Conservation (phyloP, 1,284 basidiomycete species). For the Microbotryum lychnidis-dioicae region DNA sequence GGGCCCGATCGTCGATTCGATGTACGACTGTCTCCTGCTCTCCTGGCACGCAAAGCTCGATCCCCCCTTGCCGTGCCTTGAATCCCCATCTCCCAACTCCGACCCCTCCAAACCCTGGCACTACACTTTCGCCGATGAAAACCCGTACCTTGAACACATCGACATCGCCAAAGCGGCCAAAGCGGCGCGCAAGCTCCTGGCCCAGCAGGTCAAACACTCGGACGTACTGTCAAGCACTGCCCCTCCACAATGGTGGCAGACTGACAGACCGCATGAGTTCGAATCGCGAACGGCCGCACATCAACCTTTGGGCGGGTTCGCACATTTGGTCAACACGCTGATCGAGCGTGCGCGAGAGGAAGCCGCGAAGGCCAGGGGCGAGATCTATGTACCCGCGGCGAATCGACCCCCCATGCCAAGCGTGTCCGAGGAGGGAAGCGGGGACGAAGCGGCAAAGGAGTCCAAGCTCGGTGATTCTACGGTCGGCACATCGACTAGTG, state of each 20-base stretch:
- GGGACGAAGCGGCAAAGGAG: too few species aligned
- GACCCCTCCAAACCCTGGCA: slow-evolving; percentile 34
- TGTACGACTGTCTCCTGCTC: slow-evolving; percentile 65
- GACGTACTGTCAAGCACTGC: slow-evolving; percentile 2
- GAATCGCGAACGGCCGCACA: slow-evolving; percentile 8
- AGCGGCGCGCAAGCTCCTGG: slow-evolving; percentile 43
- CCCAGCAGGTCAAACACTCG: slow-evolving; percentile 38
- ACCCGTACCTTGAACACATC: slow-evolving; percentile 43
- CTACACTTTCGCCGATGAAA: slow-evolving; percentile 30
- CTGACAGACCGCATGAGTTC: slow-evolving; percentile 13
- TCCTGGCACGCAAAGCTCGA: slow-evolving; percentile 30
- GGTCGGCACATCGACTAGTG: too few species aligned
- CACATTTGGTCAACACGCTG: slow-evolving; percentile 19
- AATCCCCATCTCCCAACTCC: slow-evolving; percentile 35
- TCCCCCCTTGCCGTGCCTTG: slow-evolving; percentile 53
- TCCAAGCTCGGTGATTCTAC: too few species aligned
- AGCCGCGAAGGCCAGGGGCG: slow-evolving; percentile 6
- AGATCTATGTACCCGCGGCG: too few species aligned
- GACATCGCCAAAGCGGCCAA: slow-evolving; percentile 46
- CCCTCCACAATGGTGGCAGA: slow-evolving; percentile 29
- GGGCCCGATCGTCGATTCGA: slow-evolving; percentile 59
- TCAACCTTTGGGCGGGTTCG: slow-evolving; percentile 15
- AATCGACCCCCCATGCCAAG: too few species aligned
- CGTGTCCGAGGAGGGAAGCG: too few species aligned
- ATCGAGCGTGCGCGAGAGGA: slow-evolving; percentile 29